Base-by-base conservation (phyloP, 2,329 filamentous ascomycete species). In the Colletotrichum brevisporum region DNA sequence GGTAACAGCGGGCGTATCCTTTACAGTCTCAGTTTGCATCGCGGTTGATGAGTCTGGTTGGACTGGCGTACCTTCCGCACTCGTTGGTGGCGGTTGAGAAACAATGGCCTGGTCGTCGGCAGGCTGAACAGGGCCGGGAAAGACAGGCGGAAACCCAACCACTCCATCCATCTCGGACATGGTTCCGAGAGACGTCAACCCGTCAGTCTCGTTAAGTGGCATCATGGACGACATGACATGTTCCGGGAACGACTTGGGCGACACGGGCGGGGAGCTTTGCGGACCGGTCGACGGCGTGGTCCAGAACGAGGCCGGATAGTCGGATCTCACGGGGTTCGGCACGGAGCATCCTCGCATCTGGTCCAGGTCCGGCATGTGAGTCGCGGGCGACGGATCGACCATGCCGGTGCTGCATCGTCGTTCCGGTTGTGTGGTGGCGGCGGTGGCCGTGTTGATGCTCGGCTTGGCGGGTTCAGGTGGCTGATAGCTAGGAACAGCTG, bases 281-380 rank as follows among this genome's bases (percentile, higher is more conserved):
- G 73, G 71, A 54, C 76, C 73, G 12, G 53, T 68, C 5, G 66
- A 39, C 6, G 67, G 68, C 47, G 66, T 63, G 4, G 63, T 71
- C 52, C 68, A 71, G 13, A 73, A 63, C 9, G 51, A 64, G 3
- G 60, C 67, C 24, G 77, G 70, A 36, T 81, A 75, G 13, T 64
- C 68, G 47, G 79, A 81, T 16, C 75, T 79, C 45, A 79, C 77
- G 13, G 81, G 68, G 4, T 74, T 74, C 6, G 80, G 80, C 41
- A 80, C 74, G 8, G 80, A 82, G 2, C 77, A 73, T 6, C 78
- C 78, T 45, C 78, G 74, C 21, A 74, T 70, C 54, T 78, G 73
- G 54, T 78, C 77, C 27, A 76, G 63, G 27, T 74, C 74, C 45
- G 75, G 69, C 31, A 45, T 63, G 27, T 76, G 75, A 9, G 75